Base-by-base conservation (phyloP, 768 basidiomycete species). In the Collybiopsis confluens region DNA sequence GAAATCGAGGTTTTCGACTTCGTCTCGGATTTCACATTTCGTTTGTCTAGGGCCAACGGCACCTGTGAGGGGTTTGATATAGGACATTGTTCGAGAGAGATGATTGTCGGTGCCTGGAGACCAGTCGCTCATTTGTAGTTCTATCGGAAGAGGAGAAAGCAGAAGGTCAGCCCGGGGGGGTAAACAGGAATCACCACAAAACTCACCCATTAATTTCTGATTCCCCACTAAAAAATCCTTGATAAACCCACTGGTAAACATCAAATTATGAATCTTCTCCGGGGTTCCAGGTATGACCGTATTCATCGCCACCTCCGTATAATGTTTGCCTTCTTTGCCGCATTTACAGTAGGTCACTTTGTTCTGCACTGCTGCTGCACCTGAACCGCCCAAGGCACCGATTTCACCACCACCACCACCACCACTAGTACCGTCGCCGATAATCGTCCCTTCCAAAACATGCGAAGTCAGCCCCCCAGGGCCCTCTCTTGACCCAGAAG, bases 111-210 rank as follows among this genome's bases (percentile, higher is more conserved):
- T 62, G 3, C 74, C 73, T 0, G 96, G 94, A 16, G 80, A 73
- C 97, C 97, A 98, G 65, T 98, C 97, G 3, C 93, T 88, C 62
- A 93, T 91, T 68, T 99, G 94, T 51, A 99, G 81, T 59, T 98
- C 96, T 98, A 16, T 56, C 28, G 58, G 41, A 13, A 40, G 41
- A n/a, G 38, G 21, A 23, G 37, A 49, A 41, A 16, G 38, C n/a
- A 18, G 20, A 18, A 26, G 26, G n/a, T 27, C 51, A 18, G 13
- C 2, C 37, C 2, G 6, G 6, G 13, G 13, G 13, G 8, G 4
- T 4, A 42, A 23, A 45, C 16, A 3, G 18, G 13, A 20, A 1
- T 21, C 16, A 35, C 52, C 20, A 28, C 11, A 18, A 18, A 18
- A 72, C 87, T 58, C 60, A 95, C 97, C 96, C 16, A 77, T 73